Conservation (phyloP, 225 moss, liverwort and hornwort genomes). For the Bryoerythrophyllum caledonicum region DNA sequence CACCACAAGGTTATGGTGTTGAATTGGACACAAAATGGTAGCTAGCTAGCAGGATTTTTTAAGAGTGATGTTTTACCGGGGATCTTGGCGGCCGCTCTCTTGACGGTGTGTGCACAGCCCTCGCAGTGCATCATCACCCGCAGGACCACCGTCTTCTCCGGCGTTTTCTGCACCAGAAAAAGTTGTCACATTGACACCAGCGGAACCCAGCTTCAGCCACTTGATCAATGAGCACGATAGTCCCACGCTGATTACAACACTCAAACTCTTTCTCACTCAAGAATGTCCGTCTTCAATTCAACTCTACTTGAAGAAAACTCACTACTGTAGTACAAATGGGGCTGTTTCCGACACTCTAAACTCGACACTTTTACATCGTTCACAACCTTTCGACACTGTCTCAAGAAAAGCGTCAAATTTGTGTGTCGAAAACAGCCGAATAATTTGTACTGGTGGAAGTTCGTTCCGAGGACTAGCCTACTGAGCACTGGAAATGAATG, state of each 20-base stretch:
- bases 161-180: slow-evolving; percentile 38
- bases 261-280: background rate
- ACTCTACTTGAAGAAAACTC: too few relatives aligned
- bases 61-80: slow-evolving; percentile 31
- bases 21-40: too few relatives aligned
- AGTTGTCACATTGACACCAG: background rate
- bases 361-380: too few relatives aligned
- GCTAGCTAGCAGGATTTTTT: too few relatives aligned
- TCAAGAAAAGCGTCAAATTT: too few relatives aligned
- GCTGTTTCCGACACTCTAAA: too few relatives aligned
- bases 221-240: background rate
- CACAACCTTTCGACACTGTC: too few relatives aligned
- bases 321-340: too few relatives aligned
- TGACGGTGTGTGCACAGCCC: slow-evolving; percentile 47
- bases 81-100: slow-evolving; percentile 49
- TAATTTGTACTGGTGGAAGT: background rate
- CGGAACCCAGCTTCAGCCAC: background rate
- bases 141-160: slow-evolving; percentile 49
- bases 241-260: background rate
- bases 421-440: too few relatives aligned
- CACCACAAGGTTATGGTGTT: too few relatives aligned
- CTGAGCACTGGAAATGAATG: background rate
- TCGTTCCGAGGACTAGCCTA: background rate
- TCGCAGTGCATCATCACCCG: slow-evolving; percentile 64
- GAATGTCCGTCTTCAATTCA: too few relatives aligned